A percentile compares a stretch with the other conserved stretches of the same genome.
These are phyloP conservation scores for Ogataea wickerhamii DNA, from an alignment of 805 yeast species.

Conservation along the genomic window DNA sequence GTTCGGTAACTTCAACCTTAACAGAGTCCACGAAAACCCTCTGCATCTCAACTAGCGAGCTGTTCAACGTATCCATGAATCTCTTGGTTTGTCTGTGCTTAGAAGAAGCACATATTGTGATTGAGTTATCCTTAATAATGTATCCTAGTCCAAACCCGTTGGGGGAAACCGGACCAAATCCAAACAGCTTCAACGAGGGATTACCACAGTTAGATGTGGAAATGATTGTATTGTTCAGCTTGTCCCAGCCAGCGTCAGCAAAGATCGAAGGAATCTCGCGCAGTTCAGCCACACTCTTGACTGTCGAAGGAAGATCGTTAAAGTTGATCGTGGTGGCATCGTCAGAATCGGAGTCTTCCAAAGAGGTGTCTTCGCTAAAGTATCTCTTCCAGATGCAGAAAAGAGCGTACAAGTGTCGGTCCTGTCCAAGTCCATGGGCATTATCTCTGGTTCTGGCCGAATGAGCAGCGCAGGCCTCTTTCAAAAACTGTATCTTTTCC, in stretches of 20 bases:
- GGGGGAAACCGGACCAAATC: constrained; percentile 86
- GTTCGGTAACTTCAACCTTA: constrained; percentile 11
- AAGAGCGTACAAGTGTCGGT: constrained; percentile 83
- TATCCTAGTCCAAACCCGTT: constrained; percentile 95
- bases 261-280: constrained; percentile 66
- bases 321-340: constrained; percentile 33
- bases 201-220: constrained; percentile 92
- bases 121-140: constrained; percentile 74
- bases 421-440: constrained; percentile 82
- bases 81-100: constrained; percentile 85
- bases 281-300: constrained; percentile 22
- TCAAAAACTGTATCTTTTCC: constrained; percentile 57
- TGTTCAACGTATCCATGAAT: constrained; percentile 63
- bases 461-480: constrained; percentile 70
- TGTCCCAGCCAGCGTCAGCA: constrained; percentile 86
- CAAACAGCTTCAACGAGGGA: constrained; percentile 81
- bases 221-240: constrained; percentile 71
- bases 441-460: constrained; percentile 63
- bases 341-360: constrained; percentile 29
- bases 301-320: constrained; percentile 23
- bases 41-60: constrained; percentile 58
- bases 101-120: constrained; percentile 78
- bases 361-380: constrained; percentile 29
- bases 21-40: constrained; percentile 40
- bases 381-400: constrained; percentile 84